A percentile compares a stretch with the other conserved stretches of the same genome.
These are phyloP conservation scores for Kwoniella dejecticola DNA, from an alignment of 768 basidiomycete genomes.

Conservation along the genomic window DNA sequence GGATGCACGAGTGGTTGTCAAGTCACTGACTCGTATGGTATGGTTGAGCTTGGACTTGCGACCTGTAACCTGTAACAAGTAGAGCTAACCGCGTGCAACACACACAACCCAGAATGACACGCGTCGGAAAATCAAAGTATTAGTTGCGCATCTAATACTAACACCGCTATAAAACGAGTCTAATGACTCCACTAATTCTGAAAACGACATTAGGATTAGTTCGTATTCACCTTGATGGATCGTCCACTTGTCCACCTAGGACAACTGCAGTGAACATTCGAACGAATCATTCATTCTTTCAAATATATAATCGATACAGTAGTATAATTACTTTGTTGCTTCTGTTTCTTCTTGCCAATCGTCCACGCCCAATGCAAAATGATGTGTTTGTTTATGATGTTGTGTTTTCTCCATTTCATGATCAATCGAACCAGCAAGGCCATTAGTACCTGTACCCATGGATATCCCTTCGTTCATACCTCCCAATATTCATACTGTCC, in stretches of 20 bases:
- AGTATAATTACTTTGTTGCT: neutral
- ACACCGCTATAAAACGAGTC: too few species aligned
- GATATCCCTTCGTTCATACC: constrained; percentile 8
- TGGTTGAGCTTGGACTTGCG: neutral
- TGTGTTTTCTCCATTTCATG: neutral
- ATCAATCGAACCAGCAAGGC: constrained; percentile 18
- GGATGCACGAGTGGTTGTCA: too few species aligned
- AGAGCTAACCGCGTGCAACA: too few species aligned
- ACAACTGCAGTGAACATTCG: too few species aligned
- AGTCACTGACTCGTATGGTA: too few species aligned
- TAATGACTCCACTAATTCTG: too few species aligned
- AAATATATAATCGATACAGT: constrained; percentile 15
- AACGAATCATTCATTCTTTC: constrained; percentile 4
- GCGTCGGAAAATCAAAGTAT: neutral
- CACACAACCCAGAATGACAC: neutral
- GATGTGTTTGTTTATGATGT: neutral
- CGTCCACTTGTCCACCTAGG: too few species aligned
- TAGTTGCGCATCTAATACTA: too few species aligned
- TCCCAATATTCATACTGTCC: constrained; percentile 14
- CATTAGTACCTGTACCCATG: constrained; percentile 32
- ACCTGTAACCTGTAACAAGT: too few species aligned
- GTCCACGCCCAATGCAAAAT: neutral
- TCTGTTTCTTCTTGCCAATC: constrained; percentile 2
- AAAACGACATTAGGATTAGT: too few species aligned
- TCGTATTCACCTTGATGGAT: too few species aligned